Percentiles rank a stretch among this genome's conserved stretches.
Conservation (phyloP, 2,329 filamentous ascomycete species). For the Chaetomiaceae sp. region DNA sequence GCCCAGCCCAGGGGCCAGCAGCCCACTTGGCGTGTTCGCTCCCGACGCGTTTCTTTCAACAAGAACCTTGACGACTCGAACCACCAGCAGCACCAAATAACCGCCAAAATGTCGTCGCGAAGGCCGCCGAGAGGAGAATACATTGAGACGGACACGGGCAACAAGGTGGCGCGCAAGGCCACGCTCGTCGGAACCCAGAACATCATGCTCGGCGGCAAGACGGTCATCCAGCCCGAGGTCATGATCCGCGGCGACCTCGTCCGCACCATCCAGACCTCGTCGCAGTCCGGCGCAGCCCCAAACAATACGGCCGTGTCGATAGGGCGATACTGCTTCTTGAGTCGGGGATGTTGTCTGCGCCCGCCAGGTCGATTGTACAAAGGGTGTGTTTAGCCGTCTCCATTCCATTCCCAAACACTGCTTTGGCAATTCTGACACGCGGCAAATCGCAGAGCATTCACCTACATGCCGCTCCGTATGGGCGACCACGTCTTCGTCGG, state of each 20-base stretch:
- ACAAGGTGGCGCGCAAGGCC: constrained; percentile 93
- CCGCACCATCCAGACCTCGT: constrained; percentile 47
- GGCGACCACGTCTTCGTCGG: constrained; percentile 94
- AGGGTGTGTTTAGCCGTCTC: constrained; percentile 44
- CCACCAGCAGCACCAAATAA: neutral
- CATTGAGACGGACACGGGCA: constrained; percentile 96
- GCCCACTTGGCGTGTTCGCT: too few relatives aligned
- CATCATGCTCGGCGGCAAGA: constrained; percentile 95
- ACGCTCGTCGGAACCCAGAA: constrained; percentile 93
- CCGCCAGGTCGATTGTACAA: constrained; percentile 81
- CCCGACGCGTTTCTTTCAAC: neutral
- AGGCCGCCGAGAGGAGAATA: constrained; percentile 84
- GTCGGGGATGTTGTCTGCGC: constrained; percentile 69
- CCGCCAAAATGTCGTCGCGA: constrained; percentile 66
- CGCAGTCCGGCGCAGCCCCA: constrained; percentile 38
- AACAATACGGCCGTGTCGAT: constrained; percentile 73
- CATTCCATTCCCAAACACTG: neutral
- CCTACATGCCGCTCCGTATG: constrained; percentile 85
- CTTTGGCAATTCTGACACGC: neutral
- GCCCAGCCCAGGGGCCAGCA: too few relatives aligned
- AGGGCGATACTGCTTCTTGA: constrained; percentile 87
- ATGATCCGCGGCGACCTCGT: constrained; percentile 89
- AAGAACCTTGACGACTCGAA: neutral
- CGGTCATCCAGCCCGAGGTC: constrained; percentile 91
- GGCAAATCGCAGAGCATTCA: constrained; percentile 48